phyloP scores from a whole-genome alignment of 169 alveolate species.

The Cryptosporidium andersoni region DNA sequence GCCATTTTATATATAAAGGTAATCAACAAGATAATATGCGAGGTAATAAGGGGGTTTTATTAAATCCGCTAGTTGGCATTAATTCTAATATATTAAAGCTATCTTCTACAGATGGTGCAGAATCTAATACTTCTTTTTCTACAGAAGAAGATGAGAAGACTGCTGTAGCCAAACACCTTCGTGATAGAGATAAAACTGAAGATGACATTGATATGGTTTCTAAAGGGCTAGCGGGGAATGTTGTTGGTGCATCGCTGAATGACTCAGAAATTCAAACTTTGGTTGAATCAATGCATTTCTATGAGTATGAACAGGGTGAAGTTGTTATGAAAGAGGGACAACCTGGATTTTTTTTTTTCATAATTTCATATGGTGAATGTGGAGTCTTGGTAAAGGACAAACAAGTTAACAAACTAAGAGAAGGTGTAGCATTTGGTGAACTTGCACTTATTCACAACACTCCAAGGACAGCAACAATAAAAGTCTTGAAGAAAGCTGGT shows the following conservation, averaged over 20 bases:
- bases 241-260: conserved; percentile 85
- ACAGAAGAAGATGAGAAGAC: conserved; percentile 10
- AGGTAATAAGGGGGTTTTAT: no score
- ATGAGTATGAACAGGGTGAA: conserved; percentile 83
- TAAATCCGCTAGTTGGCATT: no score
- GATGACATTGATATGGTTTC: conserved; percentile 82
- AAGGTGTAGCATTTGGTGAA: conserved; percentile 98
- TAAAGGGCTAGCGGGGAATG: conserved; percentile 81
- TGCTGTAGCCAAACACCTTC: conserved; percentile 71
- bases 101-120: no score
- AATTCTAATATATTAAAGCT: no score
- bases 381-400: conserved; percentile 89
- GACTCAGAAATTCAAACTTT: conserved; percentile 87
- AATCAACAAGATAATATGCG: no score
- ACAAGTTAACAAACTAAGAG: conserved; percentile 84
- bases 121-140: not conserved
- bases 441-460: conserved; percentile 96
- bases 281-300: conserved; percentile 86
- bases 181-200: conserved; percentile 79
- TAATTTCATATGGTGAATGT: conserved; percentile 83
- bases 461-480: conserved; percentile 96
- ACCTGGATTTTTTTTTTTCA: conserved; percentile 86
- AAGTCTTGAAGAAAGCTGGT: conserved; percentile 86
- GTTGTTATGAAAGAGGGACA: conserved; percentile 86
- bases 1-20: no score